phyloP scores from a whole-genome alignment of 805 yeast genomes.

The Starmera quercuum region DNA sequence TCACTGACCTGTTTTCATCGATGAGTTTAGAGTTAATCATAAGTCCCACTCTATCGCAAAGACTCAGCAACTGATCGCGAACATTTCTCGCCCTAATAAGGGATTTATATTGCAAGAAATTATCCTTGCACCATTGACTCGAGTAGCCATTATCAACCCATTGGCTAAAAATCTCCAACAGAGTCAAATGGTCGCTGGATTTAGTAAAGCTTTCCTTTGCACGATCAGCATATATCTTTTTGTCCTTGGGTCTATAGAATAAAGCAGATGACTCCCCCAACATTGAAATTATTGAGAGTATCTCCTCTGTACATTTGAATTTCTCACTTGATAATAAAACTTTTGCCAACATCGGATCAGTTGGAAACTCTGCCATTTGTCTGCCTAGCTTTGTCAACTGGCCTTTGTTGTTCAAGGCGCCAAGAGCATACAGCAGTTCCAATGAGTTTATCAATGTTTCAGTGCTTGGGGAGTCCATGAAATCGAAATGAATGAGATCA shows the following conservation, averaged over 20 bases:
- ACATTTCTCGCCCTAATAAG: constrained; percentile 63
- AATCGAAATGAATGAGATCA: constrained; percentile 76
- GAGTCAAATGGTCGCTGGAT: constrained; percentile 67
- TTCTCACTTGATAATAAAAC: constrained; percentile 57
- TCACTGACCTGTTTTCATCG: constrained; percentile 18
- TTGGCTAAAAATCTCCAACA: constrained; percentile 66
- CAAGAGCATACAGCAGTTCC: constrained; percentile 76
- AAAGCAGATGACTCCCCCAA: constrained; percentile 69
- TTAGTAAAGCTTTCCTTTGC: constrained; percentile 48
- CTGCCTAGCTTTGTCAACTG: constrained; percentile 69
- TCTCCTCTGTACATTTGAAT: constrained; percentile 56
- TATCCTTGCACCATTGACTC: constrained; percentile 77
- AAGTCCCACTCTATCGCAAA: constrained; percentile 50
- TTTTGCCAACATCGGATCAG: constrained; percentile 85
- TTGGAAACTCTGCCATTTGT: constrained; percentile 86
- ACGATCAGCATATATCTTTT: constrained; percentile 57
- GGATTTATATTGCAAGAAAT: constrained; percentile 70
- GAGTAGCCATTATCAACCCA: constrained; percentile 69
- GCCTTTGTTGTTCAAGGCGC: constrained; percentile 80
- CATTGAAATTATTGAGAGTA: constrained; percentile 75
- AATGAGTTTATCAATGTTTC: constrained; percentile 67
- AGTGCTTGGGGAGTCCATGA: constrained; percentile 83
- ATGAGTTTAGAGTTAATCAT: constrained; percentile 26
- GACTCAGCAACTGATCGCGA: constrained; percentile 54
- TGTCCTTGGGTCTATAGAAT: constrained; percentile 64